Conservation (phyloP, 352 stramenopile species). For the Globisporangium nunn region DNA sequence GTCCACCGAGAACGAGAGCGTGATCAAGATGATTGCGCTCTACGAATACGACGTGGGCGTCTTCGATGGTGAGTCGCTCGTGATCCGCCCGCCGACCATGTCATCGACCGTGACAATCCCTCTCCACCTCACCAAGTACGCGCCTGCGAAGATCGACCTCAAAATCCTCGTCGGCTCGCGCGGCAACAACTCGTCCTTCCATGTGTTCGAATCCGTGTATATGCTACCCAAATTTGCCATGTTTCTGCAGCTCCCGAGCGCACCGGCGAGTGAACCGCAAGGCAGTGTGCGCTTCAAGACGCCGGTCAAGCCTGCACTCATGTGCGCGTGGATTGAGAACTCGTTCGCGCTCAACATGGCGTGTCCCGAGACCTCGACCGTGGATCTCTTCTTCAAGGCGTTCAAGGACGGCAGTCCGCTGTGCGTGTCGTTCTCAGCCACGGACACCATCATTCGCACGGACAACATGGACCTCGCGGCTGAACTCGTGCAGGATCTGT, state of each 20-base stretch:
- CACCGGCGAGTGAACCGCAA: constrained; percentile 23
- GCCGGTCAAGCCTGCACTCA: constrained; percentile 64
- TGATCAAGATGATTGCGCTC: constrained; percentile 85
- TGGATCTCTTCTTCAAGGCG: constrained; percentile 56
- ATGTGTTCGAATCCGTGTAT: constrained; percentile 82
- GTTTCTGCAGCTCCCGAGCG: constrained; percentile 48
- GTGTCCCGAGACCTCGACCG: constrained; percentile 27
- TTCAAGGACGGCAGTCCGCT: constrained; percentile 47
- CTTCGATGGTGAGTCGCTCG: constrained; percentile 81
- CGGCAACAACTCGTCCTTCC: constrained; percentile 69
- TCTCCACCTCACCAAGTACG: constrained; percentile 61
- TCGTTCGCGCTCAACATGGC: constrained; percentile 44
- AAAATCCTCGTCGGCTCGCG: constrained; percentile 78
- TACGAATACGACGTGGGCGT: constrained; percentile 85
- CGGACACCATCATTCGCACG: constrained; percentile 65
- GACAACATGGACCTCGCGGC: constrained; percentile 84
- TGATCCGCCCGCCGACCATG: constrained; percentile 46
- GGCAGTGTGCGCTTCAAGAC: constrained; percentile 66
- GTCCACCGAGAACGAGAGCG: constrained; percentile 74
- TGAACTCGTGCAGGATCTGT: constrained; percentile 88
- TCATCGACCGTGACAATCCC: constrained; percentile 36
- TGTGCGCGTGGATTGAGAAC: constrained; percentile 64
- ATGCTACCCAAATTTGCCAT: constrained; percentile 82
- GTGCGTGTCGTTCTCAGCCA: constrained; percentile 32
- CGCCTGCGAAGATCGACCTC: constrained; percentile 54